Evolutionary conservation across 2,329 filamentous ascomycete species (phyloP).

Genomic region (Metarhizium rileyi): DNA sequence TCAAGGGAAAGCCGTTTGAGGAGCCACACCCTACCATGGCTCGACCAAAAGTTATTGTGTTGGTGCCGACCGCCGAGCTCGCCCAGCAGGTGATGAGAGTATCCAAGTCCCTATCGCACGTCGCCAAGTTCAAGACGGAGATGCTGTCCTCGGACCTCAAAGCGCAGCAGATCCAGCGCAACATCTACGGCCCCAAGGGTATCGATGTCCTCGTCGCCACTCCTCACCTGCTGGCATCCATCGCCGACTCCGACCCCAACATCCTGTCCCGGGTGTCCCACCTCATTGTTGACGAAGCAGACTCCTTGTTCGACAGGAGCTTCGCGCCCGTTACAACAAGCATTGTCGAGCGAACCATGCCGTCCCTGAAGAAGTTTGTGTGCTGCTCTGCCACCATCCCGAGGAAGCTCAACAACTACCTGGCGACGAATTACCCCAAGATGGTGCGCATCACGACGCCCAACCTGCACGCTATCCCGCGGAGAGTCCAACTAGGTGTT

Average conservation of each 20-base stretch:
- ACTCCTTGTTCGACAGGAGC: slow-evolving; percentile 88
- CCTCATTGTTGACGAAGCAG: slow-evolving; percentile 87
- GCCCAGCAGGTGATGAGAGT: slow-evolving; percentile 78
- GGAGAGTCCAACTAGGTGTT: slow-evolving; percentile 86
- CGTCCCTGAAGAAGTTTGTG: slow-evolving; percentile 76
- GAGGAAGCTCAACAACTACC: slow-evolving; percentile 72
- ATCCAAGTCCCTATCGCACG: slow-evolving; percentile 74
- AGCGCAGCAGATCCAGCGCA: slow-evolving; percentile 70
- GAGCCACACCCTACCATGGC: slow-evolving; percentile 66
- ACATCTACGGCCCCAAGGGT: slow-evolving; percentile 69
- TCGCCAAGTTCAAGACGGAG: slow-evolving; percentile 76
- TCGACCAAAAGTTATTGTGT: slow-evolving; percentile 71
- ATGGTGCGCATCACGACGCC: slow-evolving; percentile 85
- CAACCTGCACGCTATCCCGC: slow-evolving; percentile 90
- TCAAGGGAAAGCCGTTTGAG: slow-evolving; percentile 54
- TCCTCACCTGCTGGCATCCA: slow-evolving; percentile 79
- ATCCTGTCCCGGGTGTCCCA: slow-evolving; percentile 86
- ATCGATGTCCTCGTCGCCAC: slow-evolving; percentile 83
- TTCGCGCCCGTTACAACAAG: slow-evolving; percentile 75
- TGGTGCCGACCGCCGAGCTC: slow-evolving; percentile 87
- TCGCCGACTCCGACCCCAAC: slow-evolving; percentile 83
- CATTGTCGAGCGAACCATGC: slow-evolving; percentile 72
- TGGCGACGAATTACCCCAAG: slow-evolving; percentile 73
- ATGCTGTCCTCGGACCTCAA: slow-evolving; percentile 71
- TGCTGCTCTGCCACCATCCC: slow-evolving; percentile 97